Evolutionary conservation across 345 rosid species (phyloP), one percentile per base, ranked within the genome.

Genomic region (thale cress (Arabidopsis thaliana)): DNA sequence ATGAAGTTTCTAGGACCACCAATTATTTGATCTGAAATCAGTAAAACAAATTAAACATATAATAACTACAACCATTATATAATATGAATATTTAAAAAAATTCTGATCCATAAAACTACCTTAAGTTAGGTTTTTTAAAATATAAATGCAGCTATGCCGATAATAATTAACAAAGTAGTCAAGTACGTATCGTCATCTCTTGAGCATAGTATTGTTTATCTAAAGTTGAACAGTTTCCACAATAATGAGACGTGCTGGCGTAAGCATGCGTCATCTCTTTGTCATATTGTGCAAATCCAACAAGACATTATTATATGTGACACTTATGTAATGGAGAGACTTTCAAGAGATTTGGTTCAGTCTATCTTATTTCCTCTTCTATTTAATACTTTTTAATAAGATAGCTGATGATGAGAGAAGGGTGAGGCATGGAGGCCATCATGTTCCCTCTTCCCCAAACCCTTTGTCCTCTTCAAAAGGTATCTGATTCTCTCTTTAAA

Each of bases 381-480:
- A 36, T 34, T 9, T 36, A 34, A 34, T 46, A 34, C 13, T 33
- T 33, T 58, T 40, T 38, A 33, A 42, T 64, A 80, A 61, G 69
- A 71, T 55, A 80, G 78, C 71, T 83, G 77, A 76, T 74, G 75
- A 71, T 77, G 82, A 65, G 75, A 52, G 22, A 36, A 69, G 72
- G 70, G 78, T 81, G 64, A 82, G 79, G 92, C 88, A 86, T 83
- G 94, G 94, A 84, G 79, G 87, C 83, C 89, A 89, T 89, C 87
- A 87, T 89, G 97, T 84, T 79, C 85, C 91, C 88, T 86, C 89
- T 80, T 70, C 80, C 79, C 76, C 86, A 63, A 84, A 85, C 90
- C 81, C 85, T 78, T 34, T 83, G 80, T 68, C 77, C 69, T 82
- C 81, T 78, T 62, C 81, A 73, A 80, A 84, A 84, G 82, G 65